Conservation (phyloP, 208 protist species). For the Leptomonas pyrrhocoris region DNA sequence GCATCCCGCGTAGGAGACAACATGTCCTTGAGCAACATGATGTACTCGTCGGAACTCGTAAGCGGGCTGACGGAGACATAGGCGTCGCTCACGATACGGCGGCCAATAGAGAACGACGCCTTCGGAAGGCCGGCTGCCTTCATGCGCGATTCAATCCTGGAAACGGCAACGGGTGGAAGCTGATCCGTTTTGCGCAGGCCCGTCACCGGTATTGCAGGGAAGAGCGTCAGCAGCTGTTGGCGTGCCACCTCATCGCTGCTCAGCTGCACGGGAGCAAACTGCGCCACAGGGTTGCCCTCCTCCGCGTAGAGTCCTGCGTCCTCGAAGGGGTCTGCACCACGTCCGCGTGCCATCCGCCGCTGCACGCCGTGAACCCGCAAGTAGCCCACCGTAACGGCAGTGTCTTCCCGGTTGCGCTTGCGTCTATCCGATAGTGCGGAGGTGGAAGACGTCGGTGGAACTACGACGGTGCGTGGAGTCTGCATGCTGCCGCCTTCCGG, state of each 20-base stretch:
- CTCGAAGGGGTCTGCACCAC: slow-evolving; percentile 5
- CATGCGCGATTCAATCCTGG: not conserved
- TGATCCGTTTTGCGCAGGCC: not conserved
- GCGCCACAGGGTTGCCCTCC: slow-evolving; percentile 6
- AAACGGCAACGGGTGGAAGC: not conserved
- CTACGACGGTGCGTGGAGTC: not conserved
- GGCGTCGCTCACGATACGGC: not conserved
- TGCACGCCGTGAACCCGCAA: not conserved
- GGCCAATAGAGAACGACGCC: not conserved
- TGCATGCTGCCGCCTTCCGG: not conserved
- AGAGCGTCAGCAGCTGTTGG: slow-evolving; percentile 15
- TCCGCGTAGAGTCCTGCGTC: slow-evolving; percentile 21
- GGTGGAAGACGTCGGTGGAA: not conserved
- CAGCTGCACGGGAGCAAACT: slow-evolving; percentile 1
- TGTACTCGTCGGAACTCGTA: not conserved
- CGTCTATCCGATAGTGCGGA: not conserved
- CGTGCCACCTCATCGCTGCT: slow-evolving; percentile 11
- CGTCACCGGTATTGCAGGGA: not conserved
- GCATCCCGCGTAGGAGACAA: not conserved
- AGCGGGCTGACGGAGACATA: not conserved
- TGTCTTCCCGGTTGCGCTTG: slow-evolving; percentile 5
- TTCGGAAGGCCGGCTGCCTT: not conserved
- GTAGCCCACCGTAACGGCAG: not conserved
- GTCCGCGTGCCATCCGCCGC: not conserved
- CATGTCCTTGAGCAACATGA: not conserved